Base-by-base conservation (phyloP, 495 filamentous ascomycete genomes). In the Aspergillus incahuasiensis region DNA sequence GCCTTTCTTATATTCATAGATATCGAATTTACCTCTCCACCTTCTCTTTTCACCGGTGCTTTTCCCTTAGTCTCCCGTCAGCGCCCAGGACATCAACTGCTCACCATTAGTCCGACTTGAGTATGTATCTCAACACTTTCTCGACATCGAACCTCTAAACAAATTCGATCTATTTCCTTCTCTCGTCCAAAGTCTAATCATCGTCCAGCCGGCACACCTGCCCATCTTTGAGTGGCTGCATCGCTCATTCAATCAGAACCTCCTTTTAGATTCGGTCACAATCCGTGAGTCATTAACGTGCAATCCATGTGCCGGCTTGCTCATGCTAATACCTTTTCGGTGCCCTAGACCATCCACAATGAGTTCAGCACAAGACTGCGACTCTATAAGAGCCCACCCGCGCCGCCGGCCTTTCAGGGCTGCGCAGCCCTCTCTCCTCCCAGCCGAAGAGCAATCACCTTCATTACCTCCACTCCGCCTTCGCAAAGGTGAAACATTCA, bases 401-500 rank as follows among this genome's bases (percentile, higher is more conserved):
- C 48, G 58, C 21, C 58, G 58, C n/a, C 48, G 72, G 24, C 71
- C 62, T 43, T 62, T 73, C 64, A 70, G 66, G 56, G 57, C 62
- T 12, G 46, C 59, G 8, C 67, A 66, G 32, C 66, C 71, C 24
- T 57, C 69, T 9, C 58, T 68, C 20, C 55, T 61, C 25, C 62
- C 61, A 13, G 63, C 68, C 19, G 44, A 62, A 44, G 52, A 55
- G 16, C 50, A 52, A 19, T 52, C 55, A 16, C 52, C 61, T 12
- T 47, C 54, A 48, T 16, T 42, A 21, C 57, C 32, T 7, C 56
- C 65, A 44, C 65, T 70, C 54, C 63, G 63, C 9, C 57, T 82
- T 55, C 70, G 63, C 56, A 81, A 80, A 65, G 75, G 76, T 59
- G 72, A 79, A 46, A 82, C 79, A 20, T 82, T 82, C 48, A 70